These are phyloP conservation scores for Coemansia sp. DNA, from an alignment of 192 early-diverging fungal genomes.

Conservation along the genomic window DNA sequence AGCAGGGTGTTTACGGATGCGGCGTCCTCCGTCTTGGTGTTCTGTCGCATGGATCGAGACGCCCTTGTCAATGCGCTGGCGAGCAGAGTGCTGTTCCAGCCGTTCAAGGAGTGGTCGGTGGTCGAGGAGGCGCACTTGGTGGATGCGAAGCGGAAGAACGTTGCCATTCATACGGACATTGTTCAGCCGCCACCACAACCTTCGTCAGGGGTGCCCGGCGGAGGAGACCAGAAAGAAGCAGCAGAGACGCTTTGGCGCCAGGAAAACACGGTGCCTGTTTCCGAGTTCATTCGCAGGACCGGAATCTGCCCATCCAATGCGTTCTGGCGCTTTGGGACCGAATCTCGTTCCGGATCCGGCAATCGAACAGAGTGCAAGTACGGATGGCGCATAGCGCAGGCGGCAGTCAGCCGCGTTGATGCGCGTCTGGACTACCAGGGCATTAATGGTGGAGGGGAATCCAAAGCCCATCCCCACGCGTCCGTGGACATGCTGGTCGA, in stretches of 20 bases:
- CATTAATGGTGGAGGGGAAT: background rate
- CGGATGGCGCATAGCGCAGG: slow-evolving; percentile 43
- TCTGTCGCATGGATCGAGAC: slow-evolving; percentile 37
- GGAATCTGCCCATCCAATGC: slow-evolving; percentile 33
- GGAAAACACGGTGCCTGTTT: background rate
- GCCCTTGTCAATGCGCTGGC: slow-evolving; percentile 23
- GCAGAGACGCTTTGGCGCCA: background rate
- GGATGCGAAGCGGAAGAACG: background rate
- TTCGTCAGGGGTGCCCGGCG: background rate
- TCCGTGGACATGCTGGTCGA: slow-evolving; percentile 8
- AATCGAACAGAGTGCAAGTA: slow-evolving; percentile 18
- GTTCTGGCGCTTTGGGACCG: slow-evolving; percentile 18
- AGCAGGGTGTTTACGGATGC: slow-evolving; percentile 22
- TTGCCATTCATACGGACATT: background rate
- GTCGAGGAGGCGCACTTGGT: slow-evolving; percentile 28
- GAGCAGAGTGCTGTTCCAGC: slow-evolving; percentile 19
- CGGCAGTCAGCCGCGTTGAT: slow-evolving; percentile 24
- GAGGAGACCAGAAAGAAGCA: background rate
- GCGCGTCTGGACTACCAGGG: slow-evolving; percentile 32
- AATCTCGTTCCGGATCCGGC: background rate
- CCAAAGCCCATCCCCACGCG: background rate
- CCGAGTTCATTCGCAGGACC: slow-evolving; percentile 18
- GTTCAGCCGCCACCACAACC: background rate
- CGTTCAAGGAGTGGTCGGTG: slow-evolving; percentile 40
- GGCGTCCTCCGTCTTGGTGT: slow-evolving; percentile 14